Evolutionary conservation across 148 eudicot genomes (phyloP), one percentile per base, ranked within the genome.

Genomic region (Selenicereus undatus): DNA sequence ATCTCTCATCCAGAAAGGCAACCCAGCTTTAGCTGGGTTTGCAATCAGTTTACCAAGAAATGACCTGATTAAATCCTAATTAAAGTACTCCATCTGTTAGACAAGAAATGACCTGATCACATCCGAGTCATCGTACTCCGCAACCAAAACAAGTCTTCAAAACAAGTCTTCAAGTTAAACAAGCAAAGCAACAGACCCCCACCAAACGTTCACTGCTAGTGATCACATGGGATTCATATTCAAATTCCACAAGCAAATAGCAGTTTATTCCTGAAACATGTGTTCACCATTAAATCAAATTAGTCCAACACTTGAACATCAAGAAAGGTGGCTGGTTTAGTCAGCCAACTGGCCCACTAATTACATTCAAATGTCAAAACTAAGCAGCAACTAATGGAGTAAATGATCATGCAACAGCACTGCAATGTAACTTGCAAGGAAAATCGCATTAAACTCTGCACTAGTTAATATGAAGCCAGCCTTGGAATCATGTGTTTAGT

Each of bases 401-500:
- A 10, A 74, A 74, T 39, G 76, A 24, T 74, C 76, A 74, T 74
- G 36, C 76, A 9, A 24, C 76, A 24, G 62, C n/a, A 26, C 13
- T 26, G 64, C 13, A 30, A 29, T 13, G 62, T 27, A 52, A 26
- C n/a, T 51, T 51, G 76, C 14, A 48, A 75, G 64, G 24, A 52
- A 75, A 66, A 66, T 14, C 30, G 35, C 71, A 66, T 66, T 66
- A 66, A 66, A 66, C 8, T 11, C 35, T 7, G 42, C 29, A 50
- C 1, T 76, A 54, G 11, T 54, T 30, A 29, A 48, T 3, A 43
- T 74, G 2, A 76, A 76, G 66, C 54, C 43, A 11, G 27, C 56
- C 77, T 50, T 75, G 24, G 64, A 75, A 75, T 75, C 77, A 26
- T 75, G 77, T 52, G 56, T 29, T 22, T 3, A 43, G 30, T 73